Percentiles rank a stretch among this genome's conserved stretches.
phyloP scores from a whole-genome alignment of 495 filamentous ascomycete genomes.

The Penicillium chermesinum region DNA sequence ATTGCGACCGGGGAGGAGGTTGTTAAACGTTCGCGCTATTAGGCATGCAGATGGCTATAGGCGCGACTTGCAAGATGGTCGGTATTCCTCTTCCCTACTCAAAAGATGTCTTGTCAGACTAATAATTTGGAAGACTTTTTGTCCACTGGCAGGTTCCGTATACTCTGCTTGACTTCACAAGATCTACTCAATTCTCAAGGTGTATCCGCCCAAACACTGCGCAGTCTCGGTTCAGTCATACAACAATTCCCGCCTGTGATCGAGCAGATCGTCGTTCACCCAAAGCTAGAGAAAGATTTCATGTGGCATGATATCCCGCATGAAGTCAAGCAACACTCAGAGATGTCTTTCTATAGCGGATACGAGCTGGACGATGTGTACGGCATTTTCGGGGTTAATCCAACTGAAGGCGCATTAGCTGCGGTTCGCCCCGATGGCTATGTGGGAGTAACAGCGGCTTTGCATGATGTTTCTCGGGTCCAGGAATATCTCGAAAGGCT shows the following conservation, averaged over 20 bases:
- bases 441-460: conserved; percentile 52
- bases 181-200: conserved; percentile 29
- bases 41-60: conserved; percentile 44
- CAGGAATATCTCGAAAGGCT: conserved; percentile 28
- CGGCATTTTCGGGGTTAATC: conserved; percentile 56
- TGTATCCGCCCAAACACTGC: conserved; percentile 26
- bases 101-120: not conserved
- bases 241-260: conserved; percentile 41
- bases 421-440: conserved; percentile 63
- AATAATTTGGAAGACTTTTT: conserved; percentile 26
- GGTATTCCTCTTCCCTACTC: not conserved
- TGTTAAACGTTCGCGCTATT: conserved; percentile 32
- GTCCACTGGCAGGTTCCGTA: conserved; percentile 44
- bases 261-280: conserved; percentile 59
- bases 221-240: conserved; percentile 37
- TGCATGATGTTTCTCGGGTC: conserved; percentile 48
- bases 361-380: conserved; percentile 65
- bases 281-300: conserved; percentile 41
- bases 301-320: conserved; percentile 55
- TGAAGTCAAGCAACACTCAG: conserved; percentile 52
- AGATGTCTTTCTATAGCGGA: conserved; percentile 59
- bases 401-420: conserved; percentile 54
- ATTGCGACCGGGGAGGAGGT: conserved; percentile 26
- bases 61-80: conserved; percentile 47
- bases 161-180: conserved; percentile 37